Evolutionary conservation across 1,284 basidiomycete genomes (phyloP).

Genomic region (Takashimella koratensis): DNA sequence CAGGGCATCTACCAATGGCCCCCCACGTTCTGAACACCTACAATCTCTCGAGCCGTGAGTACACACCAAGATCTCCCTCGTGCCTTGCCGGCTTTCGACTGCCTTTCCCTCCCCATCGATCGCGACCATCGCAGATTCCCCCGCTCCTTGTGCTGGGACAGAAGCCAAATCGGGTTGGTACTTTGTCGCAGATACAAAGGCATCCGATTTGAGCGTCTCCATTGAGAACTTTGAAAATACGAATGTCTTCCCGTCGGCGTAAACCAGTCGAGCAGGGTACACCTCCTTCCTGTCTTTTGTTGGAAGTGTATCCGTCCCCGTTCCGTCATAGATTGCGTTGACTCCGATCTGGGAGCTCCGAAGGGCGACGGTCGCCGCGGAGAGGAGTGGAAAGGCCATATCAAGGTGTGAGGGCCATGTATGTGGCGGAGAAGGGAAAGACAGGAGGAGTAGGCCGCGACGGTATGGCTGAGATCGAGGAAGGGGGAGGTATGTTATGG

Average conservation of each 20-base stretch:
- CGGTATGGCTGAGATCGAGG: slow-evolving; percentile 21
- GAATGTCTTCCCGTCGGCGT: slow-evolving; percentile 29
- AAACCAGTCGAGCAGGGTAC: slow-evolving; percentile 35
- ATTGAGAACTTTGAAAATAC: slow-evolving; percentile 15
- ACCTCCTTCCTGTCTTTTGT: slow-evolving; percentile 11
- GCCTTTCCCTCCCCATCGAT: background rate
- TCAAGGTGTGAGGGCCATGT: slow-evolving; percentile 42
- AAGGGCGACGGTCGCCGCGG: slow-evolving; percentile 6
- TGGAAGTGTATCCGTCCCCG: background rate
- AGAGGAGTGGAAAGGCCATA: slow-evolving; percentile 30
- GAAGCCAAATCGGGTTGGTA: slow-evolving; percentile 11
- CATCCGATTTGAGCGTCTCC: slow-evolving; percentile 13
- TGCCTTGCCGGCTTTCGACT: background rate
- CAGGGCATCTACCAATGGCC: slow-evolving; percentile 41
- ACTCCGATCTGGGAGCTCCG: slow-evolving; percentile 20
- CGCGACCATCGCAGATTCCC: background rate
- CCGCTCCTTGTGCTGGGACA: background rate
- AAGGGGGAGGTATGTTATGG: background rate
- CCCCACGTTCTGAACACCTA: slow-evolving; percentile 66
- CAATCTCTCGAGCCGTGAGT: slow-evolving; percentile 69
- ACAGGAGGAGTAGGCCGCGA: slow-evolving; percentile 33
- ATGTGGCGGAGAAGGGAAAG: slow-evolving; percentile 31
- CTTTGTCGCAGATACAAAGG: slow-evolving; percentile 11
- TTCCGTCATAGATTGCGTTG: slow-evolving; percentile 38
- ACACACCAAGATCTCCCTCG: slow-evolving; percentile 60